These are phyloP conservation scores for Podospora australis DNA, from an alignment of 495 filamentous ascomycete species.

Conservation along the genomic window DNA sequence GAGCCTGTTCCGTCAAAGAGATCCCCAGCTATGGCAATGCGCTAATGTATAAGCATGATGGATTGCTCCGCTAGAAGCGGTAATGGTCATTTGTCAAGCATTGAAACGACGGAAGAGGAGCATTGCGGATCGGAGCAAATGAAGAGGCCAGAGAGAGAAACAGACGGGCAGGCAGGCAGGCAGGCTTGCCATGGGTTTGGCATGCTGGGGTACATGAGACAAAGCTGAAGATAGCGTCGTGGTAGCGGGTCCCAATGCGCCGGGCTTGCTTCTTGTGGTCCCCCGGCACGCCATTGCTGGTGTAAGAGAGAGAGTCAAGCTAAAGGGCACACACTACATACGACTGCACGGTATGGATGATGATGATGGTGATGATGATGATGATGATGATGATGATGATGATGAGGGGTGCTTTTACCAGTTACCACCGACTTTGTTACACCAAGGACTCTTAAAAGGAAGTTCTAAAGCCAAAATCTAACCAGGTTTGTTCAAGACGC, in stretches of 20 bases:
- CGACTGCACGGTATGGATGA: too few relatives aligned
- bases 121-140: too few relatives aligned
- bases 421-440: too few relatives aligned
- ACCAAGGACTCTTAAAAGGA: too few relatives aligned
- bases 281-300: neutral
- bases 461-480: neutral
- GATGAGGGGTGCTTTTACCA: too few relatives aligned
- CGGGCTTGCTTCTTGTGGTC: neutral
- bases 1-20: too few relatives aligned
- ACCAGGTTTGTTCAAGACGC: neutral
- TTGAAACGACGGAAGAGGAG: neutral
- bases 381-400: neutral
- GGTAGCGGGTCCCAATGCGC: neutral
- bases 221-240: slow-evolving; percentile 3
- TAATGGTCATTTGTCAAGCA: slow-evolving; percentile 8
- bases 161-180: too few relatives aligned
- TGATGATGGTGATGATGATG: neutral
- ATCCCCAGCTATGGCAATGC: neutral
- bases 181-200: too few relatives aligned
- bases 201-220: slow-evolving; percentile 4
- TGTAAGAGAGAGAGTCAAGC: too few relatives aligned
- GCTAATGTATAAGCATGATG: neutral
- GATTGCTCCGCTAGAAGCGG: slow-evolving; percentile 1
- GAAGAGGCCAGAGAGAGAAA: too few relatives aligned
- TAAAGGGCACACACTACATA: too few relatives aligned